A percentile compares a stretch with the other conserved stretches of the same genome.
Conservation (phyloP, 768 basidiomycete species). For the Imleria badia region DNA sequence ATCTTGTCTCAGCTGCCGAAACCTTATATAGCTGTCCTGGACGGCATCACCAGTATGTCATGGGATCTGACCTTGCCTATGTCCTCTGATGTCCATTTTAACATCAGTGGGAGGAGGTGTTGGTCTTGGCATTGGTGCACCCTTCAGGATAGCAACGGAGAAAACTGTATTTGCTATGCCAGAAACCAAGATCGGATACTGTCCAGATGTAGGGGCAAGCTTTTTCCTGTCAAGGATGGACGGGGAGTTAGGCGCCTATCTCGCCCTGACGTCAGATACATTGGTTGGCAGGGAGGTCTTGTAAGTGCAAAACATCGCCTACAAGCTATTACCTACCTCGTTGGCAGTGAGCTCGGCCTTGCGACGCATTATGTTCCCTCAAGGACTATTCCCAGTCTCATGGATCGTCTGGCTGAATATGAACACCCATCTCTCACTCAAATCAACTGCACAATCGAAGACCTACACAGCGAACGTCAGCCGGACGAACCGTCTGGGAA, state of each 20-base stretch:
- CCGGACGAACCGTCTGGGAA: slow-evolving; percentile 51
- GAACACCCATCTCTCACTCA: slow-evolving; percentile 39
- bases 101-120: slow-evolving; percentile 91
- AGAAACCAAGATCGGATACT: slow-evolving; percentile 89
- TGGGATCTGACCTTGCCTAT: slow-evolving; percentile 5
- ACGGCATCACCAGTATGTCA: slow-evolving; percentile 84
- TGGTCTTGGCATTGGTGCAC: slow-evolving; percentile 79
- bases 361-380: slow-evolving; percentile 93
- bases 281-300: slow-evolving; percentile 81
- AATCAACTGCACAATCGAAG: slow-evolving; percentile 71
- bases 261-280: slow-evolving; percentile 76
- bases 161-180: slow-evolving; percentile 94
- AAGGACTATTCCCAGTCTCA: slow-evolving; percentile 65
- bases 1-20: slow-evolving; percentile 68
- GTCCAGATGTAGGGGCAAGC: slow-evolving; percentile 91
- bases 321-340: slow-evolving; percentile 10
- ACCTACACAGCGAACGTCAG: slow-evolving; percentile 56
- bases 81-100: slow-evolving; percentile 2
- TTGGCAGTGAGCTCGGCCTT: slow-evolving; percentile 78
- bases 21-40: slow-evolving; percentile 89
- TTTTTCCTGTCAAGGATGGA: slow-evolving; percentile 89
- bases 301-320: slow-evolving; percentile 46
- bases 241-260: slow-evolving; percentile 91
- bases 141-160: slow-evolving; percentile 92
- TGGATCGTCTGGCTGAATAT: slow-evolving; percentile 59